Evolutionary conservation across 2,329 filamentous ascomycete species (phyloP).

Genomic region (Colletotrichum endophyticum): DNA sequence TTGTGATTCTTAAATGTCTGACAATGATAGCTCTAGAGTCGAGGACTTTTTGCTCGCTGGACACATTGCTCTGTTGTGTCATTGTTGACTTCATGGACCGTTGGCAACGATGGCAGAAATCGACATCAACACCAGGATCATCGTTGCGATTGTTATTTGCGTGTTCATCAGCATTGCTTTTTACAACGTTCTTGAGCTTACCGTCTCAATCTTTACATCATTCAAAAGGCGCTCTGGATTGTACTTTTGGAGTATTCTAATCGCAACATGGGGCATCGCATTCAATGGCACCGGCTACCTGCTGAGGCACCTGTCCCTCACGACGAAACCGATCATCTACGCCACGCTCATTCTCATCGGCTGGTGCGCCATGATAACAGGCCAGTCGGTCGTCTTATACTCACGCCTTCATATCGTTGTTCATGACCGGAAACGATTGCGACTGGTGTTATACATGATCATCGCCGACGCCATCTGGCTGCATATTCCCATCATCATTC

Average conservation of each 20-base stretch:
- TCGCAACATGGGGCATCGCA: slow-evolving; percentile 37
- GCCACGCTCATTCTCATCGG: slow-evolving; percentile 46
- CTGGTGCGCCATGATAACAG: slow-evolving; percentile 58
- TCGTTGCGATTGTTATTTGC: slow-evolving; percentile 4
- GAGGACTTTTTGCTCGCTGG: not conserved
- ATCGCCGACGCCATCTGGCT: slow-evolving; percentile 56
- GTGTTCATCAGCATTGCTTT: slow-evolving; percentile 35
- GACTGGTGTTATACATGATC: slow-evolving; percentile 60
- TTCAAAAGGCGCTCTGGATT: slow-evolving; percentile 38
- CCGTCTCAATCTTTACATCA: slow-evolving; percentile 38
- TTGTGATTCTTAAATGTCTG: not conserved
- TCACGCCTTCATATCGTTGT: slow-evolving; percentile 65
- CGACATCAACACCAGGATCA: not conserved
- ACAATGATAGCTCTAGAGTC: not conserved
- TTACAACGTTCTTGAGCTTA: slow-evolving; percentile 41
- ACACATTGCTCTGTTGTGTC: not conserved
- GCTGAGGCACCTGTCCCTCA: slow-evolving; percentile 48
- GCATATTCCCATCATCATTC: slow-evolving; percentile 58
- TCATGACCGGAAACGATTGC: slow-evolving; percentile 50
- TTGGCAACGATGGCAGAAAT: not conserved
- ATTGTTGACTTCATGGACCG: not conserved
- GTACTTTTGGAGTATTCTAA: slow-evolving; percentile 44
- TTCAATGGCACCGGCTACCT: slow-evolving; percentile 50
- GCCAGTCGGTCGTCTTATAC: slow-evolving; percentile 65
- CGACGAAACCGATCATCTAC: slow-evolving; percentile 30